phyloP scores from a whole-genome alignment of 1,284 basidiomycete genomes.

The Cryptococcus hybrid region DNA sequence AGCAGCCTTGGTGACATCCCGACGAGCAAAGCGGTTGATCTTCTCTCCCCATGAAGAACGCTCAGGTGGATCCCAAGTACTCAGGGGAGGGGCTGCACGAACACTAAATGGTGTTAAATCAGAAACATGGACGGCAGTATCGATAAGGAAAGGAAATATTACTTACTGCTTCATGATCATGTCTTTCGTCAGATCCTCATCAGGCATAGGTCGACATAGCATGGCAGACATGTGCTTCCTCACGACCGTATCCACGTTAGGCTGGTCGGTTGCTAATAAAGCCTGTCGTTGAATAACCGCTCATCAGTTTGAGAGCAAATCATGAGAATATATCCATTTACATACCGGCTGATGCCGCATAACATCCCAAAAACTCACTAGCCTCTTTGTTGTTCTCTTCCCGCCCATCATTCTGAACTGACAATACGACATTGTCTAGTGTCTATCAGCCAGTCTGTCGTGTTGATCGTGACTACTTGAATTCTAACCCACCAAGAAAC shows the following conservation, averaged over 20 bases:
- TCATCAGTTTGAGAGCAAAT: conserved; percentile 1
- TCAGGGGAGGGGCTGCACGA: conserved; percentile 39
- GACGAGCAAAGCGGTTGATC: conserved; percentile 37
- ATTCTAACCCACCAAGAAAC: conserved; percentile 55
- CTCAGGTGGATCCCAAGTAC: conserved; percentile 43
- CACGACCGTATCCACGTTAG: conserved; percentile 30
- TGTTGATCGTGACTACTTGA: background rate
- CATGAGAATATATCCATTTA: background rate
- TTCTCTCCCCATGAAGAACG: conserved; percentile 16
- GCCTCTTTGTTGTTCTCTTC: conserved; percentile 40
- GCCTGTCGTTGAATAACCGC: conserved; percentile 11
- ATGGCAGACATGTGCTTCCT: conserved; percentile 33
- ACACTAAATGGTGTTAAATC: conserved; percentile 18
- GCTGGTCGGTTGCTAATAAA: conserved; percentile 25
- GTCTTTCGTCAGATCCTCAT: conserved; percentile 34
- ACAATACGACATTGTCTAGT: conserved; percentile 40
- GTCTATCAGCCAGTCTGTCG: background rate
- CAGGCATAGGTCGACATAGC: conserved; percentile 26
- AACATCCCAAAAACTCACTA: conserved; percentile 39
- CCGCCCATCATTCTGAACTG: conserved; percentile 45
- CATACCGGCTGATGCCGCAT: conserved; percentile 12
- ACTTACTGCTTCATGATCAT: conserved; percentile 44
- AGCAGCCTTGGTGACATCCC: conserved; percentile 39
- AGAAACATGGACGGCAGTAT: background rate
- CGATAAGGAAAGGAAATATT: background rate